phyloP scores from a whole-genome alignment of 768 basidiomycete species.

The Fomitopsis serialis region DNA sequence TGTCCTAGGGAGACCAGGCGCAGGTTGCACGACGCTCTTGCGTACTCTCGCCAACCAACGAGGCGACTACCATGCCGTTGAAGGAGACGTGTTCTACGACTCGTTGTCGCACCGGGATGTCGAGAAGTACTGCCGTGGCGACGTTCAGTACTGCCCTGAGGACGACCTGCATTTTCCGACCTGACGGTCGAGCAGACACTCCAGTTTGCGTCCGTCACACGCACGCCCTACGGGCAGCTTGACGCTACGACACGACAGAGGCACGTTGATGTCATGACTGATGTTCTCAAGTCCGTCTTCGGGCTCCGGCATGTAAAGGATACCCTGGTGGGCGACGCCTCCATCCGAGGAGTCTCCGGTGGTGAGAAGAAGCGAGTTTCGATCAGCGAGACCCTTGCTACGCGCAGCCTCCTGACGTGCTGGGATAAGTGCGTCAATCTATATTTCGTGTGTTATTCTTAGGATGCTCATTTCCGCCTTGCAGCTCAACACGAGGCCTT shows the following conservation, averaged over 20 bases:
- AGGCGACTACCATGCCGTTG: constrained; percentile 57
- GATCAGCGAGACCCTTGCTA: constrained; percentile 66
- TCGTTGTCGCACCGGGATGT: constrained; percentile 66
- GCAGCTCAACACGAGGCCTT: constrained; percentile 43
- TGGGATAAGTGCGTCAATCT: constrained; percentile 65
- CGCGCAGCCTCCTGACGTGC: constrained; percentile 52
- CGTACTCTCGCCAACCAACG: constrained; percentile 80
- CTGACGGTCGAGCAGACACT: constrained; percentile 78
- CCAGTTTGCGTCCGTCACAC: constrained; percentile 61
- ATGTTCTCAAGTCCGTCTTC: constrained; percentile 62
- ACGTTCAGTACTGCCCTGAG: constrained; percentile 77
- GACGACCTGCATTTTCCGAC: constrained; percentile 87
- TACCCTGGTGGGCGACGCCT: constrained; percentile 75
- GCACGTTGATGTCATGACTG: constrained; percentile 38
- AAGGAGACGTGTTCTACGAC: constrained; percentile 73
- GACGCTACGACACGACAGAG: constrained; percentile 36
- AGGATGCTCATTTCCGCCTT: not conserved
- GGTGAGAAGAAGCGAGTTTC: constrained; percentile 79
- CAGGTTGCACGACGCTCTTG: constrained; percentile 82
- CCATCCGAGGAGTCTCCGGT: constrained; percentile 66
- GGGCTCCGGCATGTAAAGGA: constrained; percentile 69
- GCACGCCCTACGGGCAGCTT: constrained; percentile 55
- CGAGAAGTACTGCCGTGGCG: constrained; percentile 62
- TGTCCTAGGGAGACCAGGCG: constrained; percentile 80
- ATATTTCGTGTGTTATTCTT: not conserved